Conservation (phyloP, 495 filamentous ascomycete species). For the Podospora appendiculata region DNA sequence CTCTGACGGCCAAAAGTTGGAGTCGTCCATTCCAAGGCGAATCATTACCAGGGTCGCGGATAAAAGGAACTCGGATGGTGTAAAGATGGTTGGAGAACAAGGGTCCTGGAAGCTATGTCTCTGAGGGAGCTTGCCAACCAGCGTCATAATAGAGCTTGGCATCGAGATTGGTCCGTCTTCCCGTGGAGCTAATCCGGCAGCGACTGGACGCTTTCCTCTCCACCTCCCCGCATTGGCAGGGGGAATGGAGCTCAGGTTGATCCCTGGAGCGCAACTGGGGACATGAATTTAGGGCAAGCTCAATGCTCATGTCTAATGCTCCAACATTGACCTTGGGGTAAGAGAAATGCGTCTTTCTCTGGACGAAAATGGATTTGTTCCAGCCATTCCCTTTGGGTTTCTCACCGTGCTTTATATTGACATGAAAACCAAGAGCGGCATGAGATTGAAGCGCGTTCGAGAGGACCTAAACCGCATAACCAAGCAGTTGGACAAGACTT, state of each 20-base stretch:
- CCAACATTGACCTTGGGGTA: no score
- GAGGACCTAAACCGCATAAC: neutral
- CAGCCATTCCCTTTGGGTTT: no score
- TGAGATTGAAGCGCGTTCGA: neutral
- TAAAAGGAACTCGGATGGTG: constrained; percentile 9
- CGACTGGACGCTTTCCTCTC: no score
- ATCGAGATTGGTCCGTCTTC: no score
- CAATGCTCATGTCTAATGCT: no score
- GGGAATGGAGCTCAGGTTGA: no score
- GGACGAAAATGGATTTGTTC: no score
- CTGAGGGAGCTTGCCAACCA: neutral
- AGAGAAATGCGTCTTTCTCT: no score
- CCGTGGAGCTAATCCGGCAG: no score
- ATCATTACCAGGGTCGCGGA: constrained; percentile 9
- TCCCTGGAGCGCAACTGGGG: no score
- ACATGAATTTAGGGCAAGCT: no score
- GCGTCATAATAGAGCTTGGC: neutral
- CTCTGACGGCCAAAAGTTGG: constrained; percentile 10
- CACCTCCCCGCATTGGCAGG: no score
- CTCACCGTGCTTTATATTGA: neutral
- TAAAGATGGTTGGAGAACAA: neutral
- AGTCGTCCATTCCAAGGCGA: constrained; percentile 4
- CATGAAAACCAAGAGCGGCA: neutral
- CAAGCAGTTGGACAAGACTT: constrained; percentile 2
- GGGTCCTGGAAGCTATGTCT: neutral